Conservation (phyloP, 2,329 filamentous ascomycete species). For the Diaporthe vexans region DNA sequence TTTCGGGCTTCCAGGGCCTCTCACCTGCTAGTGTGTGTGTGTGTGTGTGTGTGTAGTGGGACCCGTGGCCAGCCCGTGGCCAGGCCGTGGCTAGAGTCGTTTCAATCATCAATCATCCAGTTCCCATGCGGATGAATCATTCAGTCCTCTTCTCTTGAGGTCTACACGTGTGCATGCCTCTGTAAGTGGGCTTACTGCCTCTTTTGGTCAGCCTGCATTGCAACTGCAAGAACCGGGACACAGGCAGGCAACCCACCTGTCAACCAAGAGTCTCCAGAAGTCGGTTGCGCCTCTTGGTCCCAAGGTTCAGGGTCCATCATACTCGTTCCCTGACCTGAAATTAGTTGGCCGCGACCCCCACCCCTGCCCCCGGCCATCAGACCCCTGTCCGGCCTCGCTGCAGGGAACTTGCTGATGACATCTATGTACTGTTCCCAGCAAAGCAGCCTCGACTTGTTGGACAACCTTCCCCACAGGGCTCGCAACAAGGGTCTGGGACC, state of each 20-base stretch:
- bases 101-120: neutral
- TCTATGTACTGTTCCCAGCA: slow-evolving; percentile 15
- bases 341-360: slow-evolving; percentile 11
- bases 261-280: neutral
- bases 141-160: neutral
- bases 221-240: neutral
- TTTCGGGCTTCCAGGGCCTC: slow-evolving; percentile 4
- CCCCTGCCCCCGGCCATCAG: neutral
- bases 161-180: neutral
- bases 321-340: slow-evolving; percentile 17
- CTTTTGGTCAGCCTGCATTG: neutral
- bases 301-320: slow-evolving; percentile 18
- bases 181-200: neutral
- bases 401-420: slow-evolving; percentile 34
- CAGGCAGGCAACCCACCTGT: too few species aligned
- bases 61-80: neutral
- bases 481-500: slow-evolving; percentile 33
- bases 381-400: slow-evolving; percentile 10
- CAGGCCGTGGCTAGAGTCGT: neutral
- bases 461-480: slow-evolving; percentile 27
- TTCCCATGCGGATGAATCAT: neutral
- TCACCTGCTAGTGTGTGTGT: too few species aligned
- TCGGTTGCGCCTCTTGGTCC: neutral
- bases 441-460: slow-evolving; percentile 31
- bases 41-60: too few species aligned